Evolutionary conservation across 1,284 basidiomycete genomes (phyloP).

Genomic region (Cutaneotrichosporon cyanovorans): DNA sequence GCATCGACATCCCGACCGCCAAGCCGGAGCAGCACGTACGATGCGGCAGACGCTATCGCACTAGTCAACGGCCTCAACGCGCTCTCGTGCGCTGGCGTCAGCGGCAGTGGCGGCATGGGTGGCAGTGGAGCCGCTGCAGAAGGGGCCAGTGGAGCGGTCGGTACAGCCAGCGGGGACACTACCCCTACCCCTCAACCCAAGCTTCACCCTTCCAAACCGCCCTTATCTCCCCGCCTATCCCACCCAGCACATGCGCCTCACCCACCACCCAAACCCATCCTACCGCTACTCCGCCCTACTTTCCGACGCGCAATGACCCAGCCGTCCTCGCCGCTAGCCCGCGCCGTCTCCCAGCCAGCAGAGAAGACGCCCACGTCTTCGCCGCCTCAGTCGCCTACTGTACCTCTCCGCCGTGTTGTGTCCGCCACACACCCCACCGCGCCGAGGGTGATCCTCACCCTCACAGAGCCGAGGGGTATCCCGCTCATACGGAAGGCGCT

Average conservation of each 20-base stretch:
- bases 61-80: too few relatives aligned
- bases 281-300: background rate
- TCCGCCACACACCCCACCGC: background rate
- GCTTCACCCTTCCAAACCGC: too few relatives aligned
- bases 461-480: slow-evolving; percentile 29
- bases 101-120: too few relatives aligned
- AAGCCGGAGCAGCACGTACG: background rate
- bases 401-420: background rate
- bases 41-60: too few relatives aligned
- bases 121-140: too few relatives aligned
- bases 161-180: too few relatives aligned
- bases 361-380: background rate
- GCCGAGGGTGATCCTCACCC: slow-evolving; percentile 16
- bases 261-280: background rate
- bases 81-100: too few relatives aligned
- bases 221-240: background rate
- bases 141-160: too few relatives aligned
- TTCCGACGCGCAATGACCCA: background rate
- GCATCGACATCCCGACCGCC: background rate
- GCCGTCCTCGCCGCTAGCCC: background rate
- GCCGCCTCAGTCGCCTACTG: background rate
- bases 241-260: background rate
- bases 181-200: too few relatives aligned
- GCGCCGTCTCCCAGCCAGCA: background rate
- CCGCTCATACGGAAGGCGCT: slow-evolving; percentile 21